These are phyloP conservation scores for Hibiscus syriacus DNA, from an alignment of 345 rosid genomes.

Conservation along the genomic window DNA sequence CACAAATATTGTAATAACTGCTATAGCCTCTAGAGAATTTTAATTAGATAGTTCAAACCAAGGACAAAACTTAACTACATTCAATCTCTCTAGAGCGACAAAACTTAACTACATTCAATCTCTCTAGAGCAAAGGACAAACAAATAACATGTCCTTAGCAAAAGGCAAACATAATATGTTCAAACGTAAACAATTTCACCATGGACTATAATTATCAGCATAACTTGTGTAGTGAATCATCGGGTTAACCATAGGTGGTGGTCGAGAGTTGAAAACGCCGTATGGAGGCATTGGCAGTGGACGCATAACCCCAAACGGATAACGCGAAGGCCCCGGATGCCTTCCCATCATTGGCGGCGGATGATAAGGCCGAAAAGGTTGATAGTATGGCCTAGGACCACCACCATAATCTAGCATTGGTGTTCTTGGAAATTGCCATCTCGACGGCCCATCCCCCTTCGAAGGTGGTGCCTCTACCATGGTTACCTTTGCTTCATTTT, in stretches of 20 bases:
- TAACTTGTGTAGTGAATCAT: conserved; percentile 4
- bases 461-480: no score
- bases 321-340: background rate
- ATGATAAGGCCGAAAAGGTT: background rate
- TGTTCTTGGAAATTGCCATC: background rate
- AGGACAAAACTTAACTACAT: background rate
- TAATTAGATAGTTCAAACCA: background rate
- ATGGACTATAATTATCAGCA: background rate
- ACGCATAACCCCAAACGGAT: background rate
- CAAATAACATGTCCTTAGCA: background rate
- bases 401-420: background rate
- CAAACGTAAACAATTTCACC: background rate
- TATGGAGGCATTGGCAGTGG: background rate
- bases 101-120: background rate
- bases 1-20: no score
- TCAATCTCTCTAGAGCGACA: no score
- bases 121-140: background rate
- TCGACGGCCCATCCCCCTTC: background rate
- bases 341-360: background rate
- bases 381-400: background rate
- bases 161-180: background rate
- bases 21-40: no score
- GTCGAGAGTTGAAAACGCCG: background rate
- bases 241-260: background rate
- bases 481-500: background rate